A percentile compares a stretch with the other conserved stretches of the same genome.
Conservation (phyloP, 805 yeast genomes). For the Lipomyces yamanashiensis region DNA sequence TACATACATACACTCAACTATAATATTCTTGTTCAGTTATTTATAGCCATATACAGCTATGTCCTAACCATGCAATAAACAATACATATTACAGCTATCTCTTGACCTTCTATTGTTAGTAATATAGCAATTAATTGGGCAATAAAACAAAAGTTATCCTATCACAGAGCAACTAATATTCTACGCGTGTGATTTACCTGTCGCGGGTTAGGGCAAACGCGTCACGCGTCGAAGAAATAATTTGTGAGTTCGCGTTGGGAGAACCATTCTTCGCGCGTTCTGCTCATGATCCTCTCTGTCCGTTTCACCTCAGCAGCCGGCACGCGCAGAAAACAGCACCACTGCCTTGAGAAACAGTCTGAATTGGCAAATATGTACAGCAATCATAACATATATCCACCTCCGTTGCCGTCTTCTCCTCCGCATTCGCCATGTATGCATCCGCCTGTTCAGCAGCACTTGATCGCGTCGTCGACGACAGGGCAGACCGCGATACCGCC, state of each 20-base stretch:
- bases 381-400: constrained; percentile 11
- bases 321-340: neutral
- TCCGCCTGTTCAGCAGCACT: constrained; percentile 9
- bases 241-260: neutral
- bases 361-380: constrained; percentile 8
- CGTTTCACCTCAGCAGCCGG: constrained; percentile 9
- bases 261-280: neutral
- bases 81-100: too few relatives aligned
- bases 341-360: neutral
- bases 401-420: constrained; percentile 29
- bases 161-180: neutral
- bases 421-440: constrained; percentile 19
- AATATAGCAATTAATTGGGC: neutral
- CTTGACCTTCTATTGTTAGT: too few relatives aligned
- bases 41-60: too few relatives aligned
- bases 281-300: constrained; percentile 11
- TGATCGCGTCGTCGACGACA: neutral
- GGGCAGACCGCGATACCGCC: neutral
- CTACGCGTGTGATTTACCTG: constrained; percentile 5
- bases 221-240: neutral
- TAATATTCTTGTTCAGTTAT: too few relatives aligned
- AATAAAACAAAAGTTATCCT: neutral
- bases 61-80: too few relatives aligned
- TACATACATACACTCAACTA: too few relatives aligned
- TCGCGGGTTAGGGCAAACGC: neutral